Percentiles rank a stretch among this genome's conserved stretches.
Conservation (phyloP, 306 rosid genomes). For the Cicer cuneatum region DNA sequence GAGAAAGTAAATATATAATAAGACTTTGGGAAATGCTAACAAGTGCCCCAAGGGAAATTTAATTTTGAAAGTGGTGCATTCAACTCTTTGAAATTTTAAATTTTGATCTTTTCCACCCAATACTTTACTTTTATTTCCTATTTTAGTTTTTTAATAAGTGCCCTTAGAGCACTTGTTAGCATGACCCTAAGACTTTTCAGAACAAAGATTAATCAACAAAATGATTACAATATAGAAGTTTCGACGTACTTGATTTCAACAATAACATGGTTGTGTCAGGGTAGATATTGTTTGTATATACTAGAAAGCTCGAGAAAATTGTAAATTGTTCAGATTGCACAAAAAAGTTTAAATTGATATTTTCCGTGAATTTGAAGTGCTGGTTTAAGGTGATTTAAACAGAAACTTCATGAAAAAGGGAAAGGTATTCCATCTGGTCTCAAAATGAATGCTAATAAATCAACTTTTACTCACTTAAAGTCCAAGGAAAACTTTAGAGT, state of each 20-base stretch:
- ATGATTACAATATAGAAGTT: slow-evolving; percentile 9
- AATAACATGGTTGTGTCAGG: slow-evolving; percentile 32
- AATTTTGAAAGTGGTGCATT: no score
- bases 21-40: no score
- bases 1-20: slow-evolving; percentile 5
- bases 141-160: no score
- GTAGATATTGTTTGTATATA: slow-evolving; percentile 4
- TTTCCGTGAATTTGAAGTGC: slow-evolving; percentile 10
- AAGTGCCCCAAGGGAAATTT: no score
- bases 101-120: no score
- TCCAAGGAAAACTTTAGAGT: slow-evolving; percentile 6
- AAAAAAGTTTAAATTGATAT: slow-evolving; percentile 19
- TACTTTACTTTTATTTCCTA: no score
- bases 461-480: slow-evolving; percentile 29
- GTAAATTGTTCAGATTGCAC: slow-evolving; percentile 18
- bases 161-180: no score
- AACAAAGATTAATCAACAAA: slow-evolving; percentile 9
- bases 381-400: slow-evolving; percentile 24
- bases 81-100: no score
- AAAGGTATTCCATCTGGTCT: slow-evolving; percentile 3
- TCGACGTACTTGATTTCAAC: slow-evolving; percentile 17
- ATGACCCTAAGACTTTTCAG: slow-evolving; percentile 2
- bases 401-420: slow-evolving; percentile 19
- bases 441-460: neutral
- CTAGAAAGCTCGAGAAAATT: neutral